A percentile compares a stretch with the other conserved stretches of the same genome.
phyloP scores from a whole-genome alignment of 768 basidiomycete genomes.

The Xerocomellus amylosporus region DNA sequence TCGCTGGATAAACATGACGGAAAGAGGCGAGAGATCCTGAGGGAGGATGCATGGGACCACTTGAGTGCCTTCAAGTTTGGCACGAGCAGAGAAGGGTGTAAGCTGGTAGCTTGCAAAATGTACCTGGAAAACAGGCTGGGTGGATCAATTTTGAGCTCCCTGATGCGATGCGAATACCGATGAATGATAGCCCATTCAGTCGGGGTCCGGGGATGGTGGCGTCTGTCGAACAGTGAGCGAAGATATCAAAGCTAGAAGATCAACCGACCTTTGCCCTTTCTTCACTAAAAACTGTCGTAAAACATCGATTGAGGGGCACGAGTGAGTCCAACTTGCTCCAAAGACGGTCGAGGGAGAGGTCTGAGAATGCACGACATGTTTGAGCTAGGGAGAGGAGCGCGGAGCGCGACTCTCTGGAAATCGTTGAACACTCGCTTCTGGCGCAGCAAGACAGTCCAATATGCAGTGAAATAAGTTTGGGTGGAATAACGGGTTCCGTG shows the following conservation, averaged over 20 bases:
- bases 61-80: conserved; percentile 2
- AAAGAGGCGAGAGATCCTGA: too few species aligned
- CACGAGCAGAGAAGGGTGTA: background rate
- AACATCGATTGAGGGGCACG: background rate
- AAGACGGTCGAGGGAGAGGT: conserved; percentile 3
- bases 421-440: background rate
- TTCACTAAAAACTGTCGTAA: background rate
- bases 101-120: background rate
- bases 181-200: background rate
- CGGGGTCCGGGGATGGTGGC: background rate
- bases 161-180: conserved; percentile 2
- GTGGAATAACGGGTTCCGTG: background rate
- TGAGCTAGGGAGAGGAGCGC: background rate
- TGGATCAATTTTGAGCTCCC: background rate
- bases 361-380: conserved; percentile 2
- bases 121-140: background rate
- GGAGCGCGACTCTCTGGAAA: background rate
- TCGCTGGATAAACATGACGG: background rate
- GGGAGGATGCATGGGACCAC: background rate
- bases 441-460: background rate
- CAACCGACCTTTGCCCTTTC: background rate
- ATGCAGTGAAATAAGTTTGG: background rate
- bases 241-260: background rate
- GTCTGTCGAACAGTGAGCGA: background rate
- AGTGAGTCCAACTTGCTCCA: conserved; percentile 3